Base-by-base conservation (phyloP, 257 asterid genomes). In the Coffea eugenioides region DNA sequence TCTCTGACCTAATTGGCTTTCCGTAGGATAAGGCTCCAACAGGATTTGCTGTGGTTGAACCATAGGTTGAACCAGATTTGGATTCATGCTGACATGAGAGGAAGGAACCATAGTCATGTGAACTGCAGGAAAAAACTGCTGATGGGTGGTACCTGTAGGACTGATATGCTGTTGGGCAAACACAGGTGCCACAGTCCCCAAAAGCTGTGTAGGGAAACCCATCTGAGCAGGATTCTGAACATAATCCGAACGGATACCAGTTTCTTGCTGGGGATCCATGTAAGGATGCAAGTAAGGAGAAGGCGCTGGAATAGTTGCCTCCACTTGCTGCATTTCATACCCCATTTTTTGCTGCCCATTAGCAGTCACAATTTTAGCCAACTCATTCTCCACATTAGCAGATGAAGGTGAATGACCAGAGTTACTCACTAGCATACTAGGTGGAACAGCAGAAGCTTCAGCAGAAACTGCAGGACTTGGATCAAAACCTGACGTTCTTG, bases 61-160 rank as follows among this genome's bases (percentile, higher is more conserved):
- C 81, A 87, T 68, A 73, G 93, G 87, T 71, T 86, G 94, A 84
- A 82, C 83, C 81, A 87, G 71, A 73, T 87, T 87, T 0, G 89
- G 89, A 72, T 84, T 90, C 90, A 85, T 88, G 88, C 89, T 89
- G 70, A 89, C 83, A 78, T 80, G 85, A 48, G 85, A 82, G 2
- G 97, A 77, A 54, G 98, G 93, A 78, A 87, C 87, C 87, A 88
- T 91, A 31, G 93, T 82, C 93, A 92, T 90, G 76, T 90, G 92
- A n/a, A 86, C 80, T 3, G 93, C 73, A 59, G 96, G 95, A 71
- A 83, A 64, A 75, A 87, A 91, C 81, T 85, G 97, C 82, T 86
- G 98, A 83, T 92, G 85, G 66, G 90, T 56, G 66, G 85, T 81
- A 75, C 88, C 92, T 11, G 86, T 71, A 27, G 80, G 73, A 77